Base-by-base conservation (phyloP, 352 stramenopile species). In the Phytophthora colocasiae region DNA sequence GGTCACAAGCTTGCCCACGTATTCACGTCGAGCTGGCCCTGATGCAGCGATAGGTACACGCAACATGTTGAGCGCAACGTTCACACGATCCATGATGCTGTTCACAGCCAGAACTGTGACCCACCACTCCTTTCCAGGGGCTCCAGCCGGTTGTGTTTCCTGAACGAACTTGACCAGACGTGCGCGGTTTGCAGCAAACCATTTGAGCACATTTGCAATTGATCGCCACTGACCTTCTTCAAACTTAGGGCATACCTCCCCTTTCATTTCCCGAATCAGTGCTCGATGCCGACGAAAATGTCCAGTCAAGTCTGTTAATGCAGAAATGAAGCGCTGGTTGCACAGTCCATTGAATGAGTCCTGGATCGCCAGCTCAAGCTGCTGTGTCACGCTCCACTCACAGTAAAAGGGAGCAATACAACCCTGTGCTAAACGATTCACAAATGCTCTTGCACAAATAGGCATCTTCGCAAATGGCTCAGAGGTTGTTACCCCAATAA, bases 41-140 rank as follows among this genome's bases (percentile, higher is more conserved):
- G 39, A 24, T 8, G 29, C n/a, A 34, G 44, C 47, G 24, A 38
- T 36, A 2, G 47, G 62, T 38, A 45, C 50, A 7, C 51, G 44
- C 19, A 68, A 46, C 26, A 53, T 53, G 24, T 7, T 38, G 29
- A 69, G 36, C 8, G 68, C 56, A 19, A 69, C 45, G 26, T 69
- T 57, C 8, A 76, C 63, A 8, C 57, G 52, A 11, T 76, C 58
- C 57, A 76, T 67, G 17, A 70, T 15, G 11, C 31, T 58, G 27
- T 64, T 73, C n/a, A 70, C 68, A 51, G 64, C 68, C 34, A 73
- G 34, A 24, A 73, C 52, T 22, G 49, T 76, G 52, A 76, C 26
- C 68, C 68, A 76, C 68, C 68, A 76, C 14, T 76, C 63, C 32
- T 64, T 65, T 32, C 68, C 63, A 10, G 63, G 63, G 14, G 63